These are phyloP conservation scores for Saccharomyces hybrid DNA, from an alignment of 1,139 yeast genomes.

Conservation along the genomic window DNA sequence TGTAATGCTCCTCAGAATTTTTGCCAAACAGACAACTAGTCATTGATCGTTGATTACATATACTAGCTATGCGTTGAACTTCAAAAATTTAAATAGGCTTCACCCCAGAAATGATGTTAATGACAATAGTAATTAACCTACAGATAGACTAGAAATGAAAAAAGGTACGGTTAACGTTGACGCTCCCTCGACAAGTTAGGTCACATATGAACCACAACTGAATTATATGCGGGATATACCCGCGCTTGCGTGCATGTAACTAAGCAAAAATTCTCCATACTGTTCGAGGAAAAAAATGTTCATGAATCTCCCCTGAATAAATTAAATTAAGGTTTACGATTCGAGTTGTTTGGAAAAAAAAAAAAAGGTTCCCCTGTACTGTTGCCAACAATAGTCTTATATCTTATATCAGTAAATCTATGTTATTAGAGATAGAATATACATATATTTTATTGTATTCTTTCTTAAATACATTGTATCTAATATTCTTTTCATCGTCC, in stretches of 20 bases:
- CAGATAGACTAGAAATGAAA: neutral
- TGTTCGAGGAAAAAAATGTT: neutral
- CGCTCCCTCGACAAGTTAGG: neutral
- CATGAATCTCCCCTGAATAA: neutral
- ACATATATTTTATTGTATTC: neutral
- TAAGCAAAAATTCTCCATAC: neutral
- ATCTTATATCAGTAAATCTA: neutral
- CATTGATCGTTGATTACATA: no score
- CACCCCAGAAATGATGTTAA: neutral
- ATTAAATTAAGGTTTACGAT: neutral
- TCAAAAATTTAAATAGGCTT: neutral
- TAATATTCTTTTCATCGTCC: neutral
- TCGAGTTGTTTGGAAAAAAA: neutral
- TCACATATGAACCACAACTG: neutral
- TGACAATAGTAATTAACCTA: neutral
- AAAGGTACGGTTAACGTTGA: neutral
- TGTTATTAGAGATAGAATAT: neutral
- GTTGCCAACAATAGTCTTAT: neutral
- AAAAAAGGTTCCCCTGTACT: neutral
- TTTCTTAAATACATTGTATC: neutral
- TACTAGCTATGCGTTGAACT: neutral
- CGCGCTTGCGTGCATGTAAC: neutral
- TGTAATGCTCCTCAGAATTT: no score
- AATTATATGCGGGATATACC: neutral
- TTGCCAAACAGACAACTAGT: no score